Evolutionary conservation across 2,329 filamentous ascomycete species (phyloP), one percentile per base, ranked within the genome.

Genomic region (Ceratocystis harringtonii): DNA sequence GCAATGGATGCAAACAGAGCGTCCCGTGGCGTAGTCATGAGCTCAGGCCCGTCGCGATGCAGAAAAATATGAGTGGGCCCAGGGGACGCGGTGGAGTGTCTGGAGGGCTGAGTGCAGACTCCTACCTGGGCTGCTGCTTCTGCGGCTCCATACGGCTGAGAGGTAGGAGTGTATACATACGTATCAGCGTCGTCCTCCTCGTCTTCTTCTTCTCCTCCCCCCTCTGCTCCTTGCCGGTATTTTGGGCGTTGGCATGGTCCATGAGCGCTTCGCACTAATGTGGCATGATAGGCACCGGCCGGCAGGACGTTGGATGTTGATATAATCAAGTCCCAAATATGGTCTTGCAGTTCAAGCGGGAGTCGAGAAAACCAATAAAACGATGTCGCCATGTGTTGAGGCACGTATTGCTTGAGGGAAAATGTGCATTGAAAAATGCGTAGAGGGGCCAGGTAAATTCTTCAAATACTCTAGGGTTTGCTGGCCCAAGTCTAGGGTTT

Each of bases 281-380:
- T 66, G 12, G 60, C 65, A 52, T 66, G 65, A 28, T 66, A 66
- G 15, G 61, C 65, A 22, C 65, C 65, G 12, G 41, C 17, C 4
- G 60, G 41, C 28, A 66, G 41, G 12, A 25, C 6, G 15, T 41
- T 22, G 30, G 50, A 28, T 32, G 19, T 30, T 12, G 43, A 45
- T 30, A 66, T 28, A 3, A 41, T 45, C 12, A 66, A 44, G 15
- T 41, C 43, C 65, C 65, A 66, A 10, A 66, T 64, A 43, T 63
- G 52, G 32, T 66, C 65, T 52, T 66, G 65, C 5, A 66, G 43
- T 61, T 66, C 65, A 32, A 66, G 36, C 22, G 65, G 65, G 22
- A 66, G 61, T 50, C 50, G 32, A 19, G 61, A 17, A 36, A 66
- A 66, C 5, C 28, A 61, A 30, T 22, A 52, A 52, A 66, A 66